A percentile compares a stretch with the other conserved stretches of the same genome.
phyloP scores from a whole-genome alignment of 1,284 basidiomycete species.

The Malassezia arunalokei region DNA sequence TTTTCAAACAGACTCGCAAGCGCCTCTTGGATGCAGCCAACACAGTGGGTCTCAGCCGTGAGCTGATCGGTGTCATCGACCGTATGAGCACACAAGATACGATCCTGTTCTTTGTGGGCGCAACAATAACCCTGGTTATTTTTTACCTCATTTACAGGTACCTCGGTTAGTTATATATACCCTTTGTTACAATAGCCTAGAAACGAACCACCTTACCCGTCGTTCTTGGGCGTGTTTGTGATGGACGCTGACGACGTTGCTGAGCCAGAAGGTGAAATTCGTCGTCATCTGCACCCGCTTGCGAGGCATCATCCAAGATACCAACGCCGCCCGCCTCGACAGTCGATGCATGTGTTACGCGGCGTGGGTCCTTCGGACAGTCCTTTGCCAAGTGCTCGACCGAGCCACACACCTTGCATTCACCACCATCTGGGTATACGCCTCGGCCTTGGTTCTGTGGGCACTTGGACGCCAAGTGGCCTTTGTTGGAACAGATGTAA shows the following conservation, averaged over 20 bases:
- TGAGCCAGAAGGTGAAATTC: slow-evolving; percentile 11
- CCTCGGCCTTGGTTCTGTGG: slow-evolving; percentile 67
- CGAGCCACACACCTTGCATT: slow-evolving; percentile 76
- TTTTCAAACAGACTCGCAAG: slow-evolving; percentile 39
- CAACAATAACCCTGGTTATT: slow-evolving; percentile 37
- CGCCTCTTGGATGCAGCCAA: slow-evolving; percentile 39
- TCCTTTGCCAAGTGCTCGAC: slow-evolving; percentile 75
- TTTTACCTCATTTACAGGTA: slow-evolving; percentile 24
- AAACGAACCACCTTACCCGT: slow-evolving; percentile 6
- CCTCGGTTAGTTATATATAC: slow-evolving; percentile 14
- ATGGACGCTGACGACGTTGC: neutral
- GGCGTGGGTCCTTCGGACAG: slow-evolving; percentile 55
- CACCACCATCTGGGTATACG: slow-evolving; percentile 82
- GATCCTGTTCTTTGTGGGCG: slow-evolving; percentile 39
- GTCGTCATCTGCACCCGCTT: slow-evolving; percentile 13
- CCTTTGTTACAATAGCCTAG: slow-evolving; percentile 7
- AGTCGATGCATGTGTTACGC: slow-evolving; percentile 1
- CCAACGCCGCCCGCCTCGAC: slow-evolving; percentile 23
- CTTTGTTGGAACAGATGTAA: slow-evolving; percentile 63
- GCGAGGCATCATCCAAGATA: slow-evolving; percentile 39
- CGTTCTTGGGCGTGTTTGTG: neutral
- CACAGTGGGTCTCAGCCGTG: slow-evolving; percentile 39
- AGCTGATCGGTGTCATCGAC: slow-evolving; percentile 44
- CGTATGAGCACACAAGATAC: slow-evolving; percentile 42
- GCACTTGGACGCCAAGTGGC: slow-evolving; percentile 70